Conservation (phyloP, 1,139 yeast genomes). For the Magnusiomyces tetraspermus region DNA sequence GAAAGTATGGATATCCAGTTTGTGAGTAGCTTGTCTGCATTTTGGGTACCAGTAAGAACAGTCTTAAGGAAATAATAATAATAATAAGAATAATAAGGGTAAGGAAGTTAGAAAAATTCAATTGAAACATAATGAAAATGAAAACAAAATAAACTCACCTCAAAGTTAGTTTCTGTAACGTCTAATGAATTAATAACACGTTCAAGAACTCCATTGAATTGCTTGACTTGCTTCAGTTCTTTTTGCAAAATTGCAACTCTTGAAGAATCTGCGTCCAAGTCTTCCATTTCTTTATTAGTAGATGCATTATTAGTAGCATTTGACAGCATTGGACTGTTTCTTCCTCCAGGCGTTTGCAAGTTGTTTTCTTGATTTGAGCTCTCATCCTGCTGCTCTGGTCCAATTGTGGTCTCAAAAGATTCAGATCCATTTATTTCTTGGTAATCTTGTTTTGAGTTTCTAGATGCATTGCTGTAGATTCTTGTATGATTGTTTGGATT, state of each 20-base stretch:
- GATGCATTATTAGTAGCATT: background rate
- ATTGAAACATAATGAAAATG: background rate
- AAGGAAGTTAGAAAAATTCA: background rate
- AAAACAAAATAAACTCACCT: constrained; percentile 7
- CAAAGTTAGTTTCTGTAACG: constrained; percentile 21
- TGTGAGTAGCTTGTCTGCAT: constrained; percentile 29
- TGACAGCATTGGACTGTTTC: background rate
- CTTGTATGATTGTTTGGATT: background rate
- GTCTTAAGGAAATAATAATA: constrained; percentile 8
- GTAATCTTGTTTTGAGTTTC: background rate
- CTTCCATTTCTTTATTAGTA: background rate
- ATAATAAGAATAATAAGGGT: background rate
- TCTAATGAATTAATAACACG: constrained; percentile 20
- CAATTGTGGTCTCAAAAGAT: background rate
- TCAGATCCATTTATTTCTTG: background rate
- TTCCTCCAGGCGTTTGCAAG: too few relatives aligned
- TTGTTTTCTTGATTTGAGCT: background rate
- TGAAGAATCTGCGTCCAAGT: constrained; percentile 15
- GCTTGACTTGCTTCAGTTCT: constrained; percentile 23
- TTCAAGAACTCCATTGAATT: constrained; percentile 22
- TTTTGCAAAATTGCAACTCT: constrained; percentile 16
- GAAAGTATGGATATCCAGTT: constrained; percentile 31
- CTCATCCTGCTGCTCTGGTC: background rate
- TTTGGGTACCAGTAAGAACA: constrained; percentile 23
- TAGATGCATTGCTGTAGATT: background rate